Evolutionary conservation across 805 yeast species (phyloP).

Genomic region (Kuraishia cidri): DNA sequence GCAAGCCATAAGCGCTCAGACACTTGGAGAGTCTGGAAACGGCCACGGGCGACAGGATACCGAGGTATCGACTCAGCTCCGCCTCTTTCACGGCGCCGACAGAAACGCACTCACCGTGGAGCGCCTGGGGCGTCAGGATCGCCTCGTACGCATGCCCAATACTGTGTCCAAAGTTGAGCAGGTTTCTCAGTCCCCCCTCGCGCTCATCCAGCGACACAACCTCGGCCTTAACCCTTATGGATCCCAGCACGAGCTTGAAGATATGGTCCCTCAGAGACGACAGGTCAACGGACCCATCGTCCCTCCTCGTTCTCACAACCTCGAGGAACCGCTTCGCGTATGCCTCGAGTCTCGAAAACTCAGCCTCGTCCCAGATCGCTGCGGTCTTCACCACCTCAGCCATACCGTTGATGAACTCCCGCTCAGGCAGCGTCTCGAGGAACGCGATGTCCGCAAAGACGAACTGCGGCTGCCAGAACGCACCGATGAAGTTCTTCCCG

Average conservation of each 20-base stretch:
- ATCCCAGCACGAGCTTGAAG: slow-evolving; percentile 71
- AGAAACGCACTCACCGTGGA: slow-evolving; percentile 99
- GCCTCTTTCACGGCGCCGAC: slow-evolving; percentile 93
- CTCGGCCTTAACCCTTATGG: slow-evolving; percentile 84
- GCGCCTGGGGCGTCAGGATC: slow-evolving; percentile 89
- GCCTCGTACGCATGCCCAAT: slow-evolving; percentile 99
- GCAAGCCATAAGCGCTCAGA: slow-evolving; percentile 78
- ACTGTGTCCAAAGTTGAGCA: slow-evolving; percentile 92
- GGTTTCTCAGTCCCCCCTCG: slow-evolving; percentile 88
- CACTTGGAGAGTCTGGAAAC: slow-evolving; percentile 85
- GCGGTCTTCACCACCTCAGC: slow-evolving; percentile 98
- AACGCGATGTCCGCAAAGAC: slow-evolving; percentile 85
- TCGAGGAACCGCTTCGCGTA: slow-evolving; percentile 63
- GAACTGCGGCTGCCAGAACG: slow-evolving; percentile 93
- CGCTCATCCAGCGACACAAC: slow-evolving; percentile 93
- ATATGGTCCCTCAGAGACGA: slow-evolving; percentile 64
- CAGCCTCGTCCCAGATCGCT: slow-evolving; percentile 91
- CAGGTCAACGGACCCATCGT: slow-evolving; percentile 50
- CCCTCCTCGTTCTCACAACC: slow-evolving; percentile 40
- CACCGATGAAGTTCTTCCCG: slow-evolving; percentile 94
- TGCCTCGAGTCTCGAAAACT: slow-evolving; percentile 76
- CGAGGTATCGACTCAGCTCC: slow-evolving; percentile 86
- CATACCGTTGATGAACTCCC: slow-evolving; percentile 97
- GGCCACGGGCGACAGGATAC: slow-evolving; percentile 83
- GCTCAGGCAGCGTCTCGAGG: slow-evolving; percentile 77